phyloP scores from a whole-genome alignment of 1,139 yeast species.

The Diutina rugosa region DNA sequence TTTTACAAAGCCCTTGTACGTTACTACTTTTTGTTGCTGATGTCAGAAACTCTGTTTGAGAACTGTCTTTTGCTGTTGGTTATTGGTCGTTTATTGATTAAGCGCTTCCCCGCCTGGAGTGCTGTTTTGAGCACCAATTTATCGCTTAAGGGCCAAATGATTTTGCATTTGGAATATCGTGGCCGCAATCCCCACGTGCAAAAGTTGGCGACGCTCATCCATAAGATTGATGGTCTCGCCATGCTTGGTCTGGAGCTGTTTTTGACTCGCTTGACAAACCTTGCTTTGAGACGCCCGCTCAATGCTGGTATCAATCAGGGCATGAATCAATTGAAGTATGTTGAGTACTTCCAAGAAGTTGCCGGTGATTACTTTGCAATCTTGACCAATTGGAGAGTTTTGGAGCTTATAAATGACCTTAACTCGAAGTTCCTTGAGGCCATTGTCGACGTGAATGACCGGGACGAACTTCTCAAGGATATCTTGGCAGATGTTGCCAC shows the following conservation, averaged over 20 bases:
- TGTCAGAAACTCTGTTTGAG: background rate
- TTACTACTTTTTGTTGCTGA: background rate
- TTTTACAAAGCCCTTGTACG: background rate
- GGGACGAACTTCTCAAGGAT: background rate
- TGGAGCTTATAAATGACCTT: background rate
- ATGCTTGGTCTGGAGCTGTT: conserved; percentile 1
- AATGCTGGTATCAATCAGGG: background rate
- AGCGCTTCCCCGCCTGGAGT: background rate
- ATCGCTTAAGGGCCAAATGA: background rate
- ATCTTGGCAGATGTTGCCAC: background rate
- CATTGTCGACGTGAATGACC: background rate
- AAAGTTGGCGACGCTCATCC: background rate
- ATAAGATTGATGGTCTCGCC: background rate
- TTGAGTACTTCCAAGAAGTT: background rate
- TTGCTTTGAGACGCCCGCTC: background rate
- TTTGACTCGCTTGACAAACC: background rate
- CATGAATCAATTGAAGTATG: background rate
- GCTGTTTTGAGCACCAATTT: background rate
- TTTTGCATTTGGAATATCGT: conserved; percentile 1
- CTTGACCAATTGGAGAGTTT: background rate
- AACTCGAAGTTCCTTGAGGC: background rate
- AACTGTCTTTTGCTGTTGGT: background rate
- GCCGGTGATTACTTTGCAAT: background rate
- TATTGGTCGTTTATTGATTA: background rate
- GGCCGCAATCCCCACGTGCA: background rate